Evolutionary conservation across 2,329 filamentous ascomycete species (phyloP).

Genomic region (Fusarium cyanostomum): DNA sequence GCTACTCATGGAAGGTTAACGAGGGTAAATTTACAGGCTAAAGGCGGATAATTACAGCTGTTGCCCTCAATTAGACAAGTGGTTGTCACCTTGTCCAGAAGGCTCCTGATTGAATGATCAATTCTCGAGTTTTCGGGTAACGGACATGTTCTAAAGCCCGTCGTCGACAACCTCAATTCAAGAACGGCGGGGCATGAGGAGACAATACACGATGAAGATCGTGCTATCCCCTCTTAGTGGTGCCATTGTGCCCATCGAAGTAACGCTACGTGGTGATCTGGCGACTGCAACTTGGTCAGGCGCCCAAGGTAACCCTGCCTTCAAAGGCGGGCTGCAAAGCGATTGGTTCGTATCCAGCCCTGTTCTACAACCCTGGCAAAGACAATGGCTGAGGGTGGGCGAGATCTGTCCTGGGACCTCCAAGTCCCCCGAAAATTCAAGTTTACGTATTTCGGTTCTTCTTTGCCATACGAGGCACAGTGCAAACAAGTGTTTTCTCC

Average conservation of each 20-base stretch:
- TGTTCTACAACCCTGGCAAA: not conserved
- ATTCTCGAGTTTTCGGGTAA: conserved; percentile 1
- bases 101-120: not conserved
- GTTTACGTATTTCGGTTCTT: conserved; percentile 27
- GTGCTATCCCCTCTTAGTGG: not conserved
- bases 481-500: not conserved
- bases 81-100: no score
- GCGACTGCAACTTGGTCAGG: conserved; percentile 7
- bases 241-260: not conserved
- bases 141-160: not conserved
- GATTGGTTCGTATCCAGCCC: conserved; percentile 6
- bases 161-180: not conserved
- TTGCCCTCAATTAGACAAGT: not conserved
- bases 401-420: conserved; percentile 34
- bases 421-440: conserved; percentile 27
- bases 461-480: conserved; percentile 17
- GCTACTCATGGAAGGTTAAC: not conserved
- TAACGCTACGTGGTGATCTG: conserved; percentile 10
- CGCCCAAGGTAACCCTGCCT: not conserved
- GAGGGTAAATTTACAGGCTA: not conserved
- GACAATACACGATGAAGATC: conserved; percentile 9
- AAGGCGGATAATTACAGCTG: not conserved
- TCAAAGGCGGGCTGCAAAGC: conserved; percentile 7
- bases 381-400: conserved; percentile 7
- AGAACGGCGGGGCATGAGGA: conserved; percentile 5